Base-by-base conservation (phyloP, 2,329 filamentous ascomycete species). In the Alternaria tenuissima region DNA sequence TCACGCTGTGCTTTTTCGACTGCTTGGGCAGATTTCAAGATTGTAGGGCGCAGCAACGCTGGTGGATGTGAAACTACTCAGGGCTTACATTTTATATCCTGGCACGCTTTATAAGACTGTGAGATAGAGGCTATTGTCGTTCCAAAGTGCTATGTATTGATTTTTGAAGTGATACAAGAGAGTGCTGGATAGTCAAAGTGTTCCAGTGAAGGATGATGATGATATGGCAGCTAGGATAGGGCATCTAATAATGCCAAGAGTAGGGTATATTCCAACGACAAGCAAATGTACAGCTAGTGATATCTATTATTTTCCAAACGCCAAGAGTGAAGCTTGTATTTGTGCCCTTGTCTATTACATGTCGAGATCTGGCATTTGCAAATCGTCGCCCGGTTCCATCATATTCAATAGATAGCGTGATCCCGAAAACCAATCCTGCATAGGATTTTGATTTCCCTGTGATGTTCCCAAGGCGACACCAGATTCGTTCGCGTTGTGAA, bases 361-460 rank as follows among this genome's bases (percentile, higher is more conserved):
- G 38, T 64, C 54, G 36, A 74, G 36, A 58, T 77, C 72, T 4
- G 72, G 69, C 73, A 78, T 78, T 28, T 72, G 70, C 49, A 72
- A 59, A 63, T 90, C 88, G 59, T 89, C 86, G 18, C 67, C 65
- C 2, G 62, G 70, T 41, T 91, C 88, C 71, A 90, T 74, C 57
- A 90, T 70, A 0, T 86, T 87, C 80, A 90, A 84, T 79, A 91
- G 86, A 67, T 89, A 88, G 55, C 85, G 82, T 60, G 87, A 90
- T 1, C 88, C 87, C 4, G 86, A 87, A 66, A 89, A 90, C 88
- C 88, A 90, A 62, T 89, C 87, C 2, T 86, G 85, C 60, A 90
- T 76, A 46, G 68, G 55, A 32, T 87, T 84, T 32, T 82, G 77
- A 61, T 57, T 59, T 3, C 57, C 62, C n/a, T 53, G 46, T n/a